Base-by-base conservation (phyloP, 805 yeast species). In the Saccharomycopsis sp. region DNA sequence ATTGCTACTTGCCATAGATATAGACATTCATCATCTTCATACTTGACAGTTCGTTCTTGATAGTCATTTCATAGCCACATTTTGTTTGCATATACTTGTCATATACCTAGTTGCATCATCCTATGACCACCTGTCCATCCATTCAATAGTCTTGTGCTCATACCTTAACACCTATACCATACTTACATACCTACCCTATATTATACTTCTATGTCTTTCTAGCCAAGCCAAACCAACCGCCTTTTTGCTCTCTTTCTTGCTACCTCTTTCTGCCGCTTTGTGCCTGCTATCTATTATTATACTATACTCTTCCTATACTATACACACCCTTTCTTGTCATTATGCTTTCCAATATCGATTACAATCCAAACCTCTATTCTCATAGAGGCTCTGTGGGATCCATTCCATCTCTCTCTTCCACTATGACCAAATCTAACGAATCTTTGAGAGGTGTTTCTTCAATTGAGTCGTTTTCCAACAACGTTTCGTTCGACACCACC, bases 381-480 rank as follows among this genome's bases (percentile, higher is more conserved):
- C 62, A 59, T 23, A 24, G 62, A 14, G 53, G 50, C 20, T 59
- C 62, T 8, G 60, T 59, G 15, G 47, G 62, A 14, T 56, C 59
- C 17, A 56, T 59, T 51, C 62, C 62, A 22, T 51, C 55, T 14
- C 42, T 59, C 17, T 44, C 60, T 3, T 56, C 59, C 15, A 47
- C 59, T 15, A 20, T 58, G 22, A 58, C 62, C 41, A 58, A 58
- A 29, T 42, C 55, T 3, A 58, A 56, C 49, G 62, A 58, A 22
- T 38, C 9, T 17, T 12, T 35, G n/a, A n/a, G 29, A 17, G 38
- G 17, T 12, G 8, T 3, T 38, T 22, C 38, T 9, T 34, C 47
- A 9, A 35, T n/a, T 29, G 25, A 17, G 14, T 34, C 29, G 15
- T 53, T 53, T 17, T 44, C 49, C 19, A 44, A 44, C 22, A 44